Percentiles rank a stretch among this genome's conserved stretches.
phyloP scores from a whole-genome alignment of 257 asterid species.

The Nemophila menziesii region DNA sequence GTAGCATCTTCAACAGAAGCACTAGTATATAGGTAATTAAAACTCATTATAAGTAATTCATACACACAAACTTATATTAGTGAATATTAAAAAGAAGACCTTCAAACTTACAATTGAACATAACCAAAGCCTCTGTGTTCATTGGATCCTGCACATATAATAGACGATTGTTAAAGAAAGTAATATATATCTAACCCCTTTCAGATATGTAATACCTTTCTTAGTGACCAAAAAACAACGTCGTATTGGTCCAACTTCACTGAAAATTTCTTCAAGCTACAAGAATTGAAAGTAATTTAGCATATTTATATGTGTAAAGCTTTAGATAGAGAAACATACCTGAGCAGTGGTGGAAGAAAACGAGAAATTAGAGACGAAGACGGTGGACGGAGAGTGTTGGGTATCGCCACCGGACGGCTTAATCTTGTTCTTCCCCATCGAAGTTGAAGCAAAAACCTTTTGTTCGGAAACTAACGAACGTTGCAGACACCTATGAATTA shows the following conservation, averaged over 20 bases:
- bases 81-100: no score
- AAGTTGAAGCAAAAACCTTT: not conserved
- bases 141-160: conserved; percentile 36
- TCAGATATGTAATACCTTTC: conserved; percentile 39
- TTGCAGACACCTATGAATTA: no score
- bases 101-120: conserved; percentile 88
- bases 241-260: conserved; percentile 90
- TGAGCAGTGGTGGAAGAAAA: conserved; percentile 58
- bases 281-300: no score
- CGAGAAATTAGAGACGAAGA: conserved; percentile 73
- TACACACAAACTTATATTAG: no score
- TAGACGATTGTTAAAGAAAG: no score
- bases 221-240: conserved; percentile 80
- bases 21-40: conserved; percentile 24
- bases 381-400: conserved; percentile 59
- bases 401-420: conserved; percentile 28
- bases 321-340: no score
- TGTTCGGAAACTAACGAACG: not conserved
- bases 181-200: no score
- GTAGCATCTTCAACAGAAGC: conserved; percentile 79
- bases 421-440: conserved; percentile 52
- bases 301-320: no score
- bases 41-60: not conserved
- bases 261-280: conserved; percentile 86
- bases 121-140: conserved; percentile 92